Evolutionary conservation across 768 basidiomycete genomes (phyloP), one percentile per base, ranked within the genome.

Genomic region (Austroboletus eburneus): DNA sequence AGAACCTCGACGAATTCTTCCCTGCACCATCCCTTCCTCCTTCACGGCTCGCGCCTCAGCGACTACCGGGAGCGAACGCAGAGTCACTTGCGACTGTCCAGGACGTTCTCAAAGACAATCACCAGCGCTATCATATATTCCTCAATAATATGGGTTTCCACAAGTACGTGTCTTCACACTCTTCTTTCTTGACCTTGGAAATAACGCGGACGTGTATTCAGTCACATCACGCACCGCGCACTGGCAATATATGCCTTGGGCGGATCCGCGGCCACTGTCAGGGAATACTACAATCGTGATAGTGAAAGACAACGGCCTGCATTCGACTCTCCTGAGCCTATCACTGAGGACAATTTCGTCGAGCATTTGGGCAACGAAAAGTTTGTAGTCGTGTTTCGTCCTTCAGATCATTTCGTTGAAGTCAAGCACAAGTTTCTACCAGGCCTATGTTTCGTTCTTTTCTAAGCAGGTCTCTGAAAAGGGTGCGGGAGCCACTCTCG

Each of bases 51-150:
- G 55, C 47, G 6, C 65, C 63, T 1, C 61, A 65, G 25, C 58
- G 65, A 22, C 23, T 60, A 0, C 58, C 65, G 0, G 65, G 71
- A 4, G 43, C 60, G 18, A 58, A 43, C 9, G 5, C 36, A 1
- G 54, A 58, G 24, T 53, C 65, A 2, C 53, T 65, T 17, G 38
- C 39, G n/a, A 48, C 57, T 18, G 68, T 42, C 32, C 52, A 25
- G 48, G 62, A 61, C 5, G 46, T 70, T 9, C 62, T 81, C 39
- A 74, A 72, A 48, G 76, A 79, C 4, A 77, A 78, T 45, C 73
- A 79, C 39, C 58, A 62, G 23, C 69, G 63, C 39, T 66, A 68
- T 57, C 78, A 82, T 43, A 67, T 73, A 10, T 82, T 74, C 59
- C 71, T 74, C 57, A 74, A 79, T 43, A 56, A 74, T 17, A 48